Conservation (phyloP, 1,139 yeast species). For the Candida albicans region DNA sequence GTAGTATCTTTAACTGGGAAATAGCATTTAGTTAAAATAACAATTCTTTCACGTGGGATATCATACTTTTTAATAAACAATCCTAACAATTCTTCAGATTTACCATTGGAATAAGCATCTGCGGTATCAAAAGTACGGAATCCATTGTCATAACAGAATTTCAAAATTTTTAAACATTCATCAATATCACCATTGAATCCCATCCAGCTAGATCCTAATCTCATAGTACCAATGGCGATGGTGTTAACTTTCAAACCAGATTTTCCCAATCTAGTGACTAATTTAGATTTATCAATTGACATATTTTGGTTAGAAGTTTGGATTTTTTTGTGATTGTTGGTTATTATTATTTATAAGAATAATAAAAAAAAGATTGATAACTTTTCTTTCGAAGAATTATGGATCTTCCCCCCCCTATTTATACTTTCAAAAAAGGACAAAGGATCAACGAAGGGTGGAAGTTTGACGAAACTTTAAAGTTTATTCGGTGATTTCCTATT, state of each 20-base stretch:
- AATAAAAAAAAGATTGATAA: too few species aligned
- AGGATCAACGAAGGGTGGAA: too few species aligned
- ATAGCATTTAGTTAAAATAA: constrained; percentile 41
- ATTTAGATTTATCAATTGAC: constrained; percentile 5
- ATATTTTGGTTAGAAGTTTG: neutral
- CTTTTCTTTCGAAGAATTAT: too few species aligned
- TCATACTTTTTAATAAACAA: constrained; percentile 22
- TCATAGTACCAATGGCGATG: constrained; percentile 7
- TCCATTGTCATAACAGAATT: constrained; percentile 49
- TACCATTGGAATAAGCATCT: constrained; percentile 30
- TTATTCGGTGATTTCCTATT: too few species aligned
- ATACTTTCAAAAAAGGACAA: too few species aligned
- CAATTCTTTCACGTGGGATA: constrained; percentile 23
- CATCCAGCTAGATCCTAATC: constrained; percentile 5
- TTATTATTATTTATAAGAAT: too few species aligned
- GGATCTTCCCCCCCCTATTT: too few species aligned
- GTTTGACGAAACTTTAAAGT: too few species aligned
- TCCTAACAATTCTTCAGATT: constrained; percentile 21
- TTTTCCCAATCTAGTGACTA: constrained; percentile 4
- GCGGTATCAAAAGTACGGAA: constrained; percentile 42
- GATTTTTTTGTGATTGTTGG: neutral
- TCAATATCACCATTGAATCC: constrained; percentile 12
- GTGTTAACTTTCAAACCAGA: constrained; percentile 7
- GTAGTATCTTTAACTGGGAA: constrained; percentile 17
- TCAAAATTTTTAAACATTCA: constrained; percentile 33